Conservation (phyloP, 1,139 yeast genomes). For the Nakaseomyces bracarensis region DNA sequence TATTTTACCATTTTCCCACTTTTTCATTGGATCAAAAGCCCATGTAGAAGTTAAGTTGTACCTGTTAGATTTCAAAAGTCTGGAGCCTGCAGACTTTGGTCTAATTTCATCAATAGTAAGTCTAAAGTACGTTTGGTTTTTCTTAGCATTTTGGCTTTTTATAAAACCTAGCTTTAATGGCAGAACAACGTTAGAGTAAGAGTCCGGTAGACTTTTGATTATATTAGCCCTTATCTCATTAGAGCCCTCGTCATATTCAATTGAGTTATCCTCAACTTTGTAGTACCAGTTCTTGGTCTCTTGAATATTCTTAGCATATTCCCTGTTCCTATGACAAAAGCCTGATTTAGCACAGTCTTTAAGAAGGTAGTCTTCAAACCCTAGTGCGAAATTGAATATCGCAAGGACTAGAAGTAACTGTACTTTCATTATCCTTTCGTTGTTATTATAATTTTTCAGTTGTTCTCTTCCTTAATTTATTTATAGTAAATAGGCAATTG, state of each 20-base stretch:
- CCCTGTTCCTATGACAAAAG: conserved; percentile 75
- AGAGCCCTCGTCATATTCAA: conserved; percentile 29
- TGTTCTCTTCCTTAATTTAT: background rate
- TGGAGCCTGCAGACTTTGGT: conserved; percentile 30
- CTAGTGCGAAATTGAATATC: conserved; percentile 7
- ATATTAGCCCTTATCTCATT: conserved; percentile 22
- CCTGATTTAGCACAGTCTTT: conserved; percentile 78
- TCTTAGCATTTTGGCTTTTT: conserved; percentile 30
- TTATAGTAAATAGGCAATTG: too few species aligned
- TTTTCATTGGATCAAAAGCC: conserved; percentile 38
- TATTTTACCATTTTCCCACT: conserved; percentile 16
- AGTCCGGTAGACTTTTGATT: conserved; percentile 18
- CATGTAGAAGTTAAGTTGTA: conserved; percentile 54
- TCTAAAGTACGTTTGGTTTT: conserved; percentile 38
- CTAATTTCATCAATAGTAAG: conserved; percentile 59
- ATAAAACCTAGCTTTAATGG: conserved; percentile 53
- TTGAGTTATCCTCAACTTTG: conserved; percentile 39
- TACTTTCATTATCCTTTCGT: background rate
- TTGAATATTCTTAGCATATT: conserved; percentile 48
- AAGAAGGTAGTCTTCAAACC: conserved; percentile 41
- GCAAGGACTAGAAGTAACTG: background rate
- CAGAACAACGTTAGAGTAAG: conserved; percentile 27
- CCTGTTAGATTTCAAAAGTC: conserved; percentile 37
- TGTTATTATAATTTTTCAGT: background rate
- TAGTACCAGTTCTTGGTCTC: conserved; percentile 42